These are phyloP conservation scores for Allomyces arbusculus DNA, from an alignment of 192 early-diverging fungal genomes.

Conservation along the genomic window DNA sequence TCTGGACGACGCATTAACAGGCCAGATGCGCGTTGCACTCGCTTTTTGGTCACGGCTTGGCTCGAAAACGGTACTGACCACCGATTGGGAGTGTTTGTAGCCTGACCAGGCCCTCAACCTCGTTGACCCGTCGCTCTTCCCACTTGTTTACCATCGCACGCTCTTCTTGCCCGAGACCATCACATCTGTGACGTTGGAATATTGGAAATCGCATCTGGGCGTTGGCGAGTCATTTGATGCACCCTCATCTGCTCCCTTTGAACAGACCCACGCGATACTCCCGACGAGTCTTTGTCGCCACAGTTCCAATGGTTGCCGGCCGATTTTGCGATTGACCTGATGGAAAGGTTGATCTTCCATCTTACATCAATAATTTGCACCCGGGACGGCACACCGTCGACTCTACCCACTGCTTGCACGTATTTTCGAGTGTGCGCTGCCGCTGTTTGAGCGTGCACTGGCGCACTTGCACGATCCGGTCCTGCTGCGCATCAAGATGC, in stretches of 20 bases:
- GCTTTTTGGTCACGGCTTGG: slow-evolving; percentile 8
- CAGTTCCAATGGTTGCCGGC: background rate
- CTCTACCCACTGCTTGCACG: no score
- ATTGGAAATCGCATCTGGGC: no score
- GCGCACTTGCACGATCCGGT: no score
- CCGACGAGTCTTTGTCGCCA: background rate
- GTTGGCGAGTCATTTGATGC: background rate
- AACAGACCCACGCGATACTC: background rate
- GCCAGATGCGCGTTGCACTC: background rate
- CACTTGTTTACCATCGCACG: slow-evolving; percentile 8
- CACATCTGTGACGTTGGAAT: background rate
- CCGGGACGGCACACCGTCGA: no score
- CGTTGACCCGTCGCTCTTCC: slow-evolving; percentile 28
- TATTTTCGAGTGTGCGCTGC: no score
- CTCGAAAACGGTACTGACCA: slow-evolving; percentile 14
- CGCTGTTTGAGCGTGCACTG: no score
- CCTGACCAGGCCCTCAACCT: slow-evolving; percentile 25
- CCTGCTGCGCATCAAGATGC: no score
- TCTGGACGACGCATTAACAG: slow-evolving; percentile 14
- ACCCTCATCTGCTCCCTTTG: background rate
- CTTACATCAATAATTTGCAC: no score
- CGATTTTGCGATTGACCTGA: background rate
- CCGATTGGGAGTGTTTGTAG: slow-evolving; percentile 15
- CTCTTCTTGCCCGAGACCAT: background rate
- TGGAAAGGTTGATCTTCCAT: background rate